Evolutionary conservation across 306 rosid genomes (phyloP), one percentile per base, ranked within the genome.

Genomic region (Boehmeria nivea): DNA sequence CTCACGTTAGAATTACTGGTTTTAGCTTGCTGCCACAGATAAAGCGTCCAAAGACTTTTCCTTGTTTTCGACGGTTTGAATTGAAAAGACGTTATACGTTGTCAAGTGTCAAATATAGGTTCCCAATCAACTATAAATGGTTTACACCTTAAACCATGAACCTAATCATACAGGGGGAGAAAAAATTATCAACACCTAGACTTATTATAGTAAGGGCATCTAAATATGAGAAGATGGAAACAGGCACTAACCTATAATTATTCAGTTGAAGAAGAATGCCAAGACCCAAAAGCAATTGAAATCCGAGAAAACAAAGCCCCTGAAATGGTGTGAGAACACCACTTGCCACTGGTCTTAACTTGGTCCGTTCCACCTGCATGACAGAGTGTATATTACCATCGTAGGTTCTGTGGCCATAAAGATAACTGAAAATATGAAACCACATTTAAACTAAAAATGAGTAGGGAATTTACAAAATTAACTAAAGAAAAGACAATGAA

Each of bases 291-390:
- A 78, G 73, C 66, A 90, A 73, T 66, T 90, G 98, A 69, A 80
- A 80, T 64, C 94, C 98, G 59, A 90, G 91, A 72, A 90, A 87
- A 64, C 79, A 65, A 64, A 90, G 71, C 38, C 98, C 95, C 69
- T 87, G 81, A 77, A 85, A 80, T 23, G 86, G 98, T 28, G 98
- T 84, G 74, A 90, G 59, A 70, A 69, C 71, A 72, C 94, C 89
- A 78, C 98, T 82, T 54, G 98, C 98, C 51, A 90, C 68, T 45
- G 98, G 98, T 64, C 98, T 75, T 46, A 60, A 67, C 71, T 84
- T 90, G 57, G 98, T 90, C 28, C 98, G 91, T 20, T 84, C 98
- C 36, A 90, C 95, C 95, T 90, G 76, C 78, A 84, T 37, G 16
- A 47, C 33, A 68, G 75, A 54, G 23, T 24, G 25, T 16, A 51